Base-by-base conservation (phyloP, 1,284 basidiomycete species). In the Ceratobasidium sp. region DNA sequence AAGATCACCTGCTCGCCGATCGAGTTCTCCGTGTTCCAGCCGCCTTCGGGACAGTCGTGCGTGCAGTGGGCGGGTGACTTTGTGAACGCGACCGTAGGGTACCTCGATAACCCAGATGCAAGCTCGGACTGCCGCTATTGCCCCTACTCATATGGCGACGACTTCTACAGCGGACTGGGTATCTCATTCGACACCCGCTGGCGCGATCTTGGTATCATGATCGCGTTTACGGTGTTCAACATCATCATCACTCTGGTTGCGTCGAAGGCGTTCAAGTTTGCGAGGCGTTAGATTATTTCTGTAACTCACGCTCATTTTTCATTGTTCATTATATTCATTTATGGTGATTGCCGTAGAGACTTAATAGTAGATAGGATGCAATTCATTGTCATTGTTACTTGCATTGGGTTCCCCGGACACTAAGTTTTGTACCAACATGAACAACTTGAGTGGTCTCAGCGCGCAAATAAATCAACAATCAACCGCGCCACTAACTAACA, bases 1-100 rank as follows among this genome's bases (percentile, higher is more conserved):
- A 77, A 78, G 0, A 89, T 98, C 72, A 79, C 78, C 43, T 96
- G 95, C 83, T 84, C 86, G 46, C 77, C 82, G 0, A 85, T 87
- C 64, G 93, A 95, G 78, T 93, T 90, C 77, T 83, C 85, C 18
- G 76, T 85, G 26, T 93, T 93, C 84, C 81, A 84, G 73, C 91
- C 94, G 0, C 94, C 94, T 0, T 76, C 83, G 0, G 91, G 90
- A 5, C 88, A 95, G 80, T 94, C 90, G 0, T 97, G 95, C 78
- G 77, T 76, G 4, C 76, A 86, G 2, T 97, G 90, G 88, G 93
- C 90, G 0, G 82, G 84, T 38, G 84, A 86, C 49, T 95, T 94
- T 78, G 87, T 91, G 7, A 76, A 78, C 1, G 82, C 81, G 2
- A 86, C 87, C 76, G 89, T 89, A 2, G 96, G 94, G 0, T 98